Conservation (phyloP, 1,139 yeast genomes). For the Pichia sp. region DNA sequence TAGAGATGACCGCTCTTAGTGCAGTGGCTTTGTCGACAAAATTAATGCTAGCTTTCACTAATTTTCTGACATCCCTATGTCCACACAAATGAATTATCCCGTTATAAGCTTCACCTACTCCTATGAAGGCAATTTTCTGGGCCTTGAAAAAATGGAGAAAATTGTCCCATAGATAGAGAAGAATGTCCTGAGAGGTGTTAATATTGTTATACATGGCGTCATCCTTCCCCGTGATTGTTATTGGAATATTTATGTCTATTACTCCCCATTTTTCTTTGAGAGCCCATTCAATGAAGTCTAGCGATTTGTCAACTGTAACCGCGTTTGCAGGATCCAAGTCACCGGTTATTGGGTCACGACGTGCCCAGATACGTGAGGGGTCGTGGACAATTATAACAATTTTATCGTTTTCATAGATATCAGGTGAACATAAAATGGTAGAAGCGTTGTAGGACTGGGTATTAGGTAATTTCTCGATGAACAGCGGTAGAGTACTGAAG, state of each 20-base stretch:
- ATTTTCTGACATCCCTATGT: slow-evolving; percentile 64
- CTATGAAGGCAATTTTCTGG: slow-evolving; percentile 71
- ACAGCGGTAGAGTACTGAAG: slow-evolving; percentile 67
- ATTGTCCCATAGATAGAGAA: slow-evolving; percentile 86
- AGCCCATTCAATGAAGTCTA: slow-evolving; percentile 58
- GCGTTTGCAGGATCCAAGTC: slow-evolving; percentile 69
- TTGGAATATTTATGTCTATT: slow-evolving; percentile 78
- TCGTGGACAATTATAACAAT: slow-evolving; percentile 77
- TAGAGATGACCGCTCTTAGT: slow-evolving; percentile 73
- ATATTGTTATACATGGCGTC: slow-evolving; percentile 51
- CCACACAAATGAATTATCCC: slow-evolving; percentile 86
- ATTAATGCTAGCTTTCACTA: slow-evolving; percentile 69
- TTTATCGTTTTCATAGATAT: slow-evolving; percentile 59
- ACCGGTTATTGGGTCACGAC: slow-evolving; percentile 75
- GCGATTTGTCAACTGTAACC: slow-evolving; percentile 57
- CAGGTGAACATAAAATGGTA: slow-evolving; percentile 72
- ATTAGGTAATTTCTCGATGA: slow-evolving; percentile 43
- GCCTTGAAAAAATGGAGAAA: slow-evolving; percentile 72
- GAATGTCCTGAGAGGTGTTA: slow-evolving; percentile 68
- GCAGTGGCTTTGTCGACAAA: slow-evolving; percentile 58
- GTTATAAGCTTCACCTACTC: slow-evolving; percentile 86
- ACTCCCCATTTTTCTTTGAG: slow-evolving; percentile 60
- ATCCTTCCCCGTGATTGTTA: slow-evolving; percentile 36
- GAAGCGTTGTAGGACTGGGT: slow-evolving; percentile 51
- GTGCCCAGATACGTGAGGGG: slow-evolving; percentile 92